Evolutionary conservation across 148 eudicot species (phyloP), one percentile per base, ranked within the genome.

Genomic region (Chenopodium suecicum): DNA sequence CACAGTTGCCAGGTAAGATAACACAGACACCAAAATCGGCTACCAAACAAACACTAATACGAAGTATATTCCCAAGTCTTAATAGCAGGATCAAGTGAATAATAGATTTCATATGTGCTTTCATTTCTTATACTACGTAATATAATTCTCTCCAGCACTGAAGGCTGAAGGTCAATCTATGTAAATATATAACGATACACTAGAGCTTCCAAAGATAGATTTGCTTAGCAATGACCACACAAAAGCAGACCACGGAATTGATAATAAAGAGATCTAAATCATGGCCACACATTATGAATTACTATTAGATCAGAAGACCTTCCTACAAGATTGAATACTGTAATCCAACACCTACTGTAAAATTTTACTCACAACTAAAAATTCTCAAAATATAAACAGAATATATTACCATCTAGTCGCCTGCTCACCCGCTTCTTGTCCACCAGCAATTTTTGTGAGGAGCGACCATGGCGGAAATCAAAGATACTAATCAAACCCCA

Each of bases 401-500:
- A 66, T 37, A 74, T 71, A 92, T 88, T 89, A 91, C 95, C 97
- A 67, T 73, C 82, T 46, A 81, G 54, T 74, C 88, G 90, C 83
- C 75, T 88, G 86, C 82, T 89, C 73, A 85, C 89, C 27, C 82
- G 91, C 86, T 89, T 89, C 84, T 81, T 85, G 88, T 90, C 94
- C 70, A 89, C 37, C 83, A 97, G 89, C 89, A 91, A 68, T 78
- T 86, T 91, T 65, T 86, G 95, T 70, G 92, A 87, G 66, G 93
- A 64, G 64, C 90, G 91, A 82, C 91, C 91, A 75, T 91, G 90
- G 37, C 97, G 94, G 75, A 92, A 92, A 83, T 94, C 90, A 79
- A 97, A 94, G 52, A 92, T 88, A 82, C 86, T 90, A 78, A 92
- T 91, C 85, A 94, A 78, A 79, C 97, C 94, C 91, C 90, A 87